Conservation (phyloP, 148 eudicot genomes). For the Euryodendron excelsum region DNA sequence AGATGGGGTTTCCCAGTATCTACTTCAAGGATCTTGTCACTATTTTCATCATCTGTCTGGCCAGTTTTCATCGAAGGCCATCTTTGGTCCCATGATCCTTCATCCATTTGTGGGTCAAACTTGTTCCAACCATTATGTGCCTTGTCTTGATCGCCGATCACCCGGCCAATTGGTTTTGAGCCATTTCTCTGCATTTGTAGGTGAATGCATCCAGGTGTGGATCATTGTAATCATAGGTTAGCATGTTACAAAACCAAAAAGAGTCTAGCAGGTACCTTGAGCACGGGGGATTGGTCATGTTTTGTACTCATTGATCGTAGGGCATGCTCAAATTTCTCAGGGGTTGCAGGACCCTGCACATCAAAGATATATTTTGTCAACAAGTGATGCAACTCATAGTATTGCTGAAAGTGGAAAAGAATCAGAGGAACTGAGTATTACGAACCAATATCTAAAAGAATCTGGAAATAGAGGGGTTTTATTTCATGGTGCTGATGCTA, state of each 20-base stretch:
- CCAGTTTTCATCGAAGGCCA: conserved; percentile 21
- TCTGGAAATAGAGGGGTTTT: no score
- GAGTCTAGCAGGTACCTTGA: conserved; percentile 35
- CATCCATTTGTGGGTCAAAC: conserved; percentile 39
- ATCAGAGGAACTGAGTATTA: not conserved
- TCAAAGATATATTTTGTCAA: not conserved
- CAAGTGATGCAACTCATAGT: not conserved
- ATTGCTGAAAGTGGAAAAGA: not conserved
- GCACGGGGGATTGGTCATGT: conserved; percentile 37
- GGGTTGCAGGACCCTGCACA: conserved; percentile 74
- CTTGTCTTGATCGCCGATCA: conserved; percentile 26
- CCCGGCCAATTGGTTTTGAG: conserved; percentile 39
- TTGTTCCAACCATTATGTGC: conserved; percentile 30
- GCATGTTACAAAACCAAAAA: not conserved
- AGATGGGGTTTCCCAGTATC: conserved; percentile 47
- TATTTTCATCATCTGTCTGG: conserved; percentile 38
- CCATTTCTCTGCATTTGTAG: conserved; percentile 44
- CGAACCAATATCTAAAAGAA: not conserved
- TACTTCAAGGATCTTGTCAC: conserved; percentile 58
- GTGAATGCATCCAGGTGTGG: not conserved
- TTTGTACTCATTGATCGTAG: conserved; percentile 37
- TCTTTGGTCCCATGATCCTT: conserved; percentile 25
- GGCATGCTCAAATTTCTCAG: conserved; percentile 70
- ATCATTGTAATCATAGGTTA: not conserved
- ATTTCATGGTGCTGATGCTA: no score